Conservation (phyloP, 2,329 filamentous ascomycete species). For the Aureobasidium mangrovei region DNA sequence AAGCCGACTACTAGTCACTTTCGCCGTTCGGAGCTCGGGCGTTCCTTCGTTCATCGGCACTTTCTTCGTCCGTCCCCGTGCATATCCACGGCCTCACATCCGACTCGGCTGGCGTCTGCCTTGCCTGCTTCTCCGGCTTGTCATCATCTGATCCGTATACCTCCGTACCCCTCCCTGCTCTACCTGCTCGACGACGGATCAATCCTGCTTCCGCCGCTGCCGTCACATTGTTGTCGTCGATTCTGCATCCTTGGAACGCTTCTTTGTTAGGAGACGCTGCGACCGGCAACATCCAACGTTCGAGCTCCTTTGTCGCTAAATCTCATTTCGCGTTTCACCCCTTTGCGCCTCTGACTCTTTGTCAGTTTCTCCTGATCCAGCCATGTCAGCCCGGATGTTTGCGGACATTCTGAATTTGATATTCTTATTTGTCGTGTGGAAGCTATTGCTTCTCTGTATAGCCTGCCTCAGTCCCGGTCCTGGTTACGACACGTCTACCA, state of each 20-base stretch:
- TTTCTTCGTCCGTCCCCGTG: neutral
- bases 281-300: slow-evolving; percentile 1
- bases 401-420: slow-evolving; percentile 19
- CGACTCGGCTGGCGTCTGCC: neutral
- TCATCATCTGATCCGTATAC: slow-evolving; percentile 10
- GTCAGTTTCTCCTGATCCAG: neutral
- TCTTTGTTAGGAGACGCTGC: slow-evolving; percentile 9
- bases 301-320: slow-evolving; percentile 12
- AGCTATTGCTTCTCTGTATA: slow-evolving; percentile 54
- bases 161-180: neutral
- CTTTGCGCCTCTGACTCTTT: neutral
- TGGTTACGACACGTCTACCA: slow-evolving; percentile 72
- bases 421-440: slow-evolving; percentile 54
- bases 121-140: neutral
- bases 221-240: slow-evolving; percentile 2
- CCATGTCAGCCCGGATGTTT: neutral
- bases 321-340: slow-evolving; percentile 10
- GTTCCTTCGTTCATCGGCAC: neutral
- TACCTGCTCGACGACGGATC: neutral
- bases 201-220: neutral
- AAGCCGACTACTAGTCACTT: neutral
- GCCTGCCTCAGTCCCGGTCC: slow-evolving; percentile 49
- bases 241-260: neutral
- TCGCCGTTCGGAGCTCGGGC: neutral
- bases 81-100: neutral